These are phyloP conservation scores for Beauveria sp. DNA, from an alignment of 2,329 filamentous ascomycete species.

Conservation along the genomic window DNA sequence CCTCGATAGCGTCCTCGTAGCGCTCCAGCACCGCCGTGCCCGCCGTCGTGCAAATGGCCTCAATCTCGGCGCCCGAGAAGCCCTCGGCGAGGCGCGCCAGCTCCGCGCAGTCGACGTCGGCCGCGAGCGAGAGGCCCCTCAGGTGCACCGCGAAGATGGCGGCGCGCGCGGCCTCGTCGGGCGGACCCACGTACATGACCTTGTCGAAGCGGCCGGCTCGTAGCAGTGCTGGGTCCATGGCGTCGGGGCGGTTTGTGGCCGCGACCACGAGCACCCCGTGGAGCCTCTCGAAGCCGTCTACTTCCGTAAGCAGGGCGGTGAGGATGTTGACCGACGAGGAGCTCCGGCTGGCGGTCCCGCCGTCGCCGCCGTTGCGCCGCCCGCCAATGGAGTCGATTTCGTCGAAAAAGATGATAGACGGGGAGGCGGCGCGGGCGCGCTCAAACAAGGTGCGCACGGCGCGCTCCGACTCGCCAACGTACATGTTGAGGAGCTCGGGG, in stretches of 20 bases:
- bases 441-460: slow-evolving; percentile 78
- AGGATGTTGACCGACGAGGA: slow-evolving; percentile 67
- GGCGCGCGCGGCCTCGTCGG: slow-evolving; percentile 61
- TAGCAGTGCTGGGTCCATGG: slow-evolving; percentile 77
- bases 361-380: slow-evolving; percentile 39
- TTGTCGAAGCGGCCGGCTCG: slow-evolving; percentile 80
- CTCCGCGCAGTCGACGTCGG: slow-evolving; percentile 57
- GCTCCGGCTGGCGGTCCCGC: slow-evolving; percentile 22
- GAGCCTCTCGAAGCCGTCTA: slow-evolving; percentile 87
- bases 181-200: slow-evolving; percentile 78
- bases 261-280: slow-evolving; percentile 81
- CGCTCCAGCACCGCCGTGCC: slow-evolving; percentile 35
- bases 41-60: slow-evolving; percentile 41
- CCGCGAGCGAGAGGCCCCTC: slow-evolving; percentile 47
- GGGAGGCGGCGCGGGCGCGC: slow-evolving; percentile 75
- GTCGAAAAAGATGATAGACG: slow-evolving; percentile 94
- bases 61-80: slow-evolving; percentile 79
- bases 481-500: slow-evolving; percentile 90
- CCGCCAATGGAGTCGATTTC: slow-evolving; percentile 84
- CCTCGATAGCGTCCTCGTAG: slow-evolving; percentile 23
- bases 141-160: slow-evolving; percentile 69
- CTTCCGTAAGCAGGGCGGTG: slow-evolving; percentile 84
- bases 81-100: slow-evolving; percentile 63
- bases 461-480: slow-evolving; percentile 89
- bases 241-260: slow-evolving; percentile 84